A percentile compares a stretch with the other conserved stretches of the same genome.
phyloP scores from a whole-genome alignment of 2,329 filamentous ascomycete species.

The Ophiostoma quercus region DNA sequence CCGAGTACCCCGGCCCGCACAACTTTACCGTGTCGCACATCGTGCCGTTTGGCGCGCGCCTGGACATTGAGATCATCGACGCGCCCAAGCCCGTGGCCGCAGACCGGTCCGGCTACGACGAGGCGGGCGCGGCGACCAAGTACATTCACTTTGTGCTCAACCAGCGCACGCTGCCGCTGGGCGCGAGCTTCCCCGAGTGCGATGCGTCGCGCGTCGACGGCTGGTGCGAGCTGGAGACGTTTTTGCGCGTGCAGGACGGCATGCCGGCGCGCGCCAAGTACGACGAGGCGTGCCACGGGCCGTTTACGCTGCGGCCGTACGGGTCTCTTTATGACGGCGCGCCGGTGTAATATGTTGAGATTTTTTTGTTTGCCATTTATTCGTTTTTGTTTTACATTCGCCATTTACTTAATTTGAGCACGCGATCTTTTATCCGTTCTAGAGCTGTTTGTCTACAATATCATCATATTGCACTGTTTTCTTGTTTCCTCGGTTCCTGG shows the following conservation, averaged over 20 bases:
- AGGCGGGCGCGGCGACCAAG: slow-evolving; percentile 50
- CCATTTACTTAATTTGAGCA: not conserved
- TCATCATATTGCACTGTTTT: not conserved
- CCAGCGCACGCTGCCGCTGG: slow-evolving; percentile 66
- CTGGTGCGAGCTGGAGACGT: slow-evolving; percentile 69
- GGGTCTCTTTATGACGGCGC: slow-evolving; percentile 48
- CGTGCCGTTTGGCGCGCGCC: slow-evolving; percentile 64
- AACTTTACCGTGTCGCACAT: slow-evolving; percentile 62
- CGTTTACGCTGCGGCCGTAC: slow-evolving; percentile 46
- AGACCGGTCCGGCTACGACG: slow-evolving; percentile 49
- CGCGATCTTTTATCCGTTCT: not conserved
- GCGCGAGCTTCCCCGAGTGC: slow-evolving; percentile 60
- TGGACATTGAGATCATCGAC: slow-evolving; percentile 69
- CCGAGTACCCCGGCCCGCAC: slow-evolving; percentile 51
- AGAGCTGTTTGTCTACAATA: not conserved
- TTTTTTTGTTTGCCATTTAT: not conserved
- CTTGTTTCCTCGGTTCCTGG: not conserved
- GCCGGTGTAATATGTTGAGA: slow-evolving; percentile 30
- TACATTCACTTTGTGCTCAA: slow-evolving; percentile 73
- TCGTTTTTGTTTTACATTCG: not conserved
- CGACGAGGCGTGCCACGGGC: slow-evolving; percentile 61
- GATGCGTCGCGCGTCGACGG: slow-evolving; percentile 60
- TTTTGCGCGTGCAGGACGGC: slow-evolving; percentile 56
- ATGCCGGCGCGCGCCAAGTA: slow-evolving; percentile 56
- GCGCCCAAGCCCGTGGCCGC: slow-evolving; percentile 58